Conservation (phyloP, 345 rosid species). For the Hibiscus trionum region DNA sequence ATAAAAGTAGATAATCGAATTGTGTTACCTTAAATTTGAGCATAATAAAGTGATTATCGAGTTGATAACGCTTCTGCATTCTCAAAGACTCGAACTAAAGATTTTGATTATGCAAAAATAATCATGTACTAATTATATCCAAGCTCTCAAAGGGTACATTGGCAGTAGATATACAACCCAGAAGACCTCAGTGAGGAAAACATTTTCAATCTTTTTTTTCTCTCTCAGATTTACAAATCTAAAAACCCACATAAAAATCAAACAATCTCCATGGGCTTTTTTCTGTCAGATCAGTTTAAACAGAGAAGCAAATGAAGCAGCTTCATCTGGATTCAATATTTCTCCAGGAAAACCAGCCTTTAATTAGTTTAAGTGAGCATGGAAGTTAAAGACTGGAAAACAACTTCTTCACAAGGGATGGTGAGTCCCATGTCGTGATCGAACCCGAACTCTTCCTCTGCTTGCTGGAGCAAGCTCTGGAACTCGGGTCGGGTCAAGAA, state of each 20-base stretch:
- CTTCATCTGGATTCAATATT: conserved; percentile 17
- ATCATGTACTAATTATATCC: neutral
- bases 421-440: conserved; percentile 83
- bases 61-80: no score
- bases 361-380: conserved; percentile 29
- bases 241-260: conserved; percentile 21
- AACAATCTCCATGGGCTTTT: conserved; percentile 12
- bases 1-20: neutral
- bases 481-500: conserved; percentile 67
- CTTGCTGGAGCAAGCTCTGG: conserved; percentile 56
- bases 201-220: neutral
- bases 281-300: neutral
- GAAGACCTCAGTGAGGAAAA: conserved; percentile 22
- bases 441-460: conserved; percentile 77
- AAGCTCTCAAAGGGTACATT: conserved; percentile 26
- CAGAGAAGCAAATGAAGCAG: conserved; percentile 33
- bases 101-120: no score
- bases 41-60: neutral
- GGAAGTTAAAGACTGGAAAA: conserved; percentile 59
- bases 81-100: no score
- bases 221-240: conserved; percentile 25
- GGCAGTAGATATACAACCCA: conserved; percentile 11
- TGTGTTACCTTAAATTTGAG: neutral
- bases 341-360: neutral
- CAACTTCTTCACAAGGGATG: conserved; percentile 76